These are phyloP conservation scores for Trypanosoma cruzi DNA, from an alignment of 208 protist genomes.

Conservation along the genomic window DNA sequence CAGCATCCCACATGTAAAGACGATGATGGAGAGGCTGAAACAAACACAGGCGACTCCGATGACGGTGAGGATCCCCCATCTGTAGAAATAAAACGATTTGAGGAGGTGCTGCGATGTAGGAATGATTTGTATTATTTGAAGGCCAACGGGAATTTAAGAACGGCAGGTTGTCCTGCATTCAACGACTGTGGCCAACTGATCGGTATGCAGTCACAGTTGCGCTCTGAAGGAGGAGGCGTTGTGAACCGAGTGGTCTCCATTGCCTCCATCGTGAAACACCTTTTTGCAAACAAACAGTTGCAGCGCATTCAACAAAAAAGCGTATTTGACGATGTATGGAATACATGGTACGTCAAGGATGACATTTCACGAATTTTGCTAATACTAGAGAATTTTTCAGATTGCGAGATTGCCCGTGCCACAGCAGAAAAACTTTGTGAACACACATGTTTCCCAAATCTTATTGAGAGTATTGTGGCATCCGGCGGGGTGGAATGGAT, in stretches of 20 bases:
- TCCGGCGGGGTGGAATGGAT: constrained; percentile 66
- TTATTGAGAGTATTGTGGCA: constrained; percentile 52
- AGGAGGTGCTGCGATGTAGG: constrained; percentile 79
- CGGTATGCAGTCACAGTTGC: constrained; percentile 84
- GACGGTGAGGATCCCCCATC: constrained; percentile 18
- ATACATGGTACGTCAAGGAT: constrained; percentile 83
- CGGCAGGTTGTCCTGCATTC: constrained; percentile 88
- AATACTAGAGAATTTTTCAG: constrained; percentile 82
- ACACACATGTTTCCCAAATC: constrained; percentile 43
- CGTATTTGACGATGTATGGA: constrained; percentile 84
- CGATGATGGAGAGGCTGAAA: not conserved
- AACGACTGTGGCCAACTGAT: constrained; percentile 84
- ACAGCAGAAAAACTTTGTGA: constrained; percentile 70
- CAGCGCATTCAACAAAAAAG: constrained; percentile 55
- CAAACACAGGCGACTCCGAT: not conserved
- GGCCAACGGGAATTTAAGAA: constrained; percentile 55
- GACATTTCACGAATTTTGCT: constrained; percentile 75
- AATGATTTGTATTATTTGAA: constrained; percentile 81
- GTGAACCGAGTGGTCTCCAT: constrained; percentile 83
- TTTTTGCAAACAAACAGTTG: constrained; percentile 89
- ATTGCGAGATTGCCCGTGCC: constrained; percentile 52
- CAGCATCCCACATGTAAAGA: constrained; percentile 74
- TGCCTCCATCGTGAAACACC: constrained; percentile 86
- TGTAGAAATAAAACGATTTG: constrained; percentile 84
- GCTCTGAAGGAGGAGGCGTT: constrained; percentile 64